These are phyloP conservation scores for Phytopythium oedochilum DNA, from an alignment of 352 stramenopile species.

Conservation along the genomic window DNA sequence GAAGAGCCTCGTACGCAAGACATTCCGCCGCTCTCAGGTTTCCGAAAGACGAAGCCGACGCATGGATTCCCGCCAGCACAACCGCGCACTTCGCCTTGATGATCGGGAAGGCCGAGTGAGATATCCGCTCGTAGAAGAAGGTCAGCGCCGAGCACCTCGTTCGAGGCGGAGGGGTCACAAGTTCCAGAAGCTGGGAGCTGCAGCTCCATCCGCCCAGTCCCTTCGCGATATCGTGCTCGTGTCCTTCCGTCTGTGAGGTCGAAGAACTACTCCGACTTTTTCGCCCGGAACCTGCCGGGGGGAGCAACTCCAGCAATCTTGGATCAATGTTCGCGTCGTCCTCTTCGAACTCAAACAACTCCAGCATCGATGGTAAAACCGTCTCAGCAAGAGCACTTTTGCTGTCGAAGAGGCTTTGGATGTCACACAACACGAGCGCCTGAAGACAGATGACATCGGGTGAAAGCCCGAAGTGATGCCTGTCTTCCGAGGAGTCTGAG, in stretches of 20 bases:
- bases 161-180: slow-evolving; percentile 44
- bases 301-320: slow-evolving; percentile 32
- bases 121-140: slow-evolving; percentile 60
- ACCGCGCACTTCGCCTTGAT: slow-evolving; percentile 74
- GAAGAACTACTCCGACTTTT: slow-evolving; percentile 31
- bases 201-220: slow-evolving; percentile 44
- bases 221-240: slow-evolving; percentile 35
- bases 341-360: slow-evolving; percentile 78
- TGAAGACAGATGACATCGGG: slow-evolving; percentile 54
- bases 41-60: slow-evolving; percentile 29
- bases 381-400: slow-evolving; percentile 66
- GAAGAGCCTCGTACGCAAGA: slow-evolving; percentile 69
- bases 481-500: slow-evolving; percentile 6
- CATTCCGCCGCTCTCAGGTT: slow-evolving; percentile 61
- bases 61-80: slow-evolving; percentile 56
- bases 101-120: slow-evolving; percentile 35
- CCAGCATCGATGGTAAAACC: slow-evolving; percentile 55
- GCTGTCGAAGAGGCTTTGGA: slow-evolving; percentile 75
- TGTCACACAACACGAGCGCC: slow-evolving; percentile 69
- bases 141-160: slow-evolving; percentile 35
- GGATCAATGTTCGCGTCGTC: slow-evolving; percentile 59
- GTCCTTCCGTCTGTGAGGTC: slow-evolving; percentile 25
- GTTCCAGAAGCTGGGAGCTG: slow-evolving; percentile 31
- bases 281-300: slow-evolving; percentile 16
- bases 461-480: slow-evolving; percentile 39